Evolutionary conservation across 768 basidiomycete species (phyloP).

Genomic region (Hydnum rufescens): DNA sequence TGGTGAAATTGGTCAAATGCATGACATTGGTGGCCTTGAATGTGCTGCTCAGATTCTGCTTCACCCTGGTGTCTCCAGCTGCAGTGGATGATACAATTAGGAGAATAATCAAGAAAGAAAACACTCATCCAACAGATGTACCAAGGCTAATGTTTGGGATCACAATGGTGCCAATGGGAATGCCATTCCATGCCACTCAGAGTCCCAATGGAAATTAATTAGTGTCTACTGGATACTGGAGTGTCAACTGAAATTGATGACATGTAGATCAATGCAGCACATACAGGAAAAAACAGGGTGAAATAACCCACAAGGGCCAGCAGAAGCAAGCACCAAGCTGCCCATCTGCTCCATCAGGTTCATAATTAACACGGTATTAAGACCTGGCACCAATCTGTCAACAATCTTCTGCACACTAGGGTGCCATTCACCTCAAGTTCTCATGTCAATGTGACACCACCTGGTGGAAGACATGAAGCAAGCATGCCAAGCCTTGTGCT

Average conservation of each 20-base stretch:
- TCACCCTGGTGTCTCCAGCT: neutral
- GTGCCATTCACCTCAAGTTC: no score
- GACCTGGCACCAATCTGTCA: slow-evolving; percentile 33
- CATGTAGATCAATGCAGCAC: slow-evolving; percentile 20
- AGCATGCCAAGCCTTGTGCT: no score
- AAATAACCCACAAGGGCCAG: slow-evolving; percentile 43
- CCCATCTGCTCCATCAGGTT: slow-evolving; percentile 34
- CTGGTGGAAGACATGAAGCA: no score
- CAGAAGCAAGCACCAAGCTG: slow-evolving; percentile 32
- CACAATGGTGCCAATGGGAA: neutral
- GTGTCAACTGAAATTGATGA: neutral
- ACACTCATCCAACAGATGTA: neutral
- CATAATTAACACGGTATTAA: slow-evolving; percentile 41
- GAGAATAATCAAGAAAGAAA: neutral
- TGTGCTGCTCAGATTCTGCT: neutral
- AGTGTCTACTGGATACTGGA: neutral
- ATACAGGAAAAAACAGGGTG: no score
- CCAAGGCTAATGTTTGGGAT: neutral
- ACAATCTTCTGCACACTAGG: slow-evolving; percentile 62
- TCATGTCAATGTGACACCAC: no score
- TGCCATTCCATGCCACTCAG: neutral
- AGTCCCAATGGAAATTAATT: neutral
- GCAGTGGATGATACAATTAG: no score
- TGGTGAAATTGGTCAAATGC: neutral
- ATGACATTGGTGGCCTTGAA: neutral